phyloP scores from a whole-genome alignment of 164 flowering plant genomes.

The grape (Vitis vinifera) region DNA sequence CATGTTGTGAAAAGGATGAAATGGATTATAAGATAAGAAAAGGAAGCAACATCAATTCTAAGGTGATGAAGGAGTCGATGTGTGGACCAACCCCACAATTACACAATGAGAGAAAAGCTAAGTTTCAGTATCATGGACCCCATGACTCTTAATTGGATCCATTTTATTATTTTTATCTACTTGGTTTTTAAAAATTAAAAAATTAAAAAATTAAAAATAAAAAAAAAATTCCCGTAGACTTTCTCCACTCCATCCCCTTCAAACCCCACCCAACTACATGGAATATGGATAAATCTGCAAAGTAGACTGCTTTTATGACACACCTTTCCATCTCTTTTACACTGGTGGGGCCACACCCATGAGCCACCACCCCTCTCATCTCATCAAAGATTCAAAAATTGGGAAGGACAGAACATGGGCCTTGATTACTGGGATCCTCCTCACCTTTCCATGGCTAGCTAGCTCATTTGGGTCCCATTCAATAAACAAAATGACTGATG shows the following conservation, averaged over 20 bases:
- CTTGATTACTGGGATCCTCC: slow-evolving; percentile 15
- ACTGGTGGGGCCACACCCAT: not conserved
- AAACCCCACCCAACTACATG: slow-evolving; percentile 14
- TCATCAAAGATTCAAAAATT: slow-evolving; percentile 7
- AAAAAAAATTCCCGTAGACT: not conserved
- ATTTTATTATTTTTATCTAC: slow-evolving; percentile 1
- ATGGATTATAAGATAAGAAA: not conserved
- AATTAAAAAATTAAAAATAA: no score
- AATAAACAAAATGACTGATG: not conserved
- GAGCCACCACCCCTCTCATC: no score
- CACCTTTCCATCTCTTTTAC: slow-evolving; percentile 13
- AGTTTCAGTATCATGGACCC: slow-evolving; percentile 8
- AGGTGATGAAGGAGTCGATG: not conserved
- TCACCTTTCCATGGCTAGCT: not conserved
- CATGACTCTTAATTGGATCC: slow-evolving; percentile 10
- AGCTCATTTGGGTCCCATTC: not conserved
- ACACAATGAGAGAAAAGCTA: slow-evolving; percentile 3
- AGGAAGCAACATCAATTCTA: slow-evolving; percentile 1
- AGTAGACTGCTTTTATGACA: slow-evolving; percentile 17
- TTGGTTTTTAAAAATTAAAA: no score
- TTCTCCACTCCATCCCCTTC: slow-evolving; percentile 14
- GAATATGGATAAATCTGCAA: slow-evolving; percentile 15
- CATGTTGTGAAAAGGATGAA: not conserved
- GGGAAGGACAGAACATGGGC: slow-evolving; percentile 14
- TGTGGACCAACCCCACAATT: not conserved